These are phyloP conservation scores for Talaromyces sp. DNA, from an alignment of 2,329 filamentous ascomycete genomes.

Conservation along the genomic window DNA sequence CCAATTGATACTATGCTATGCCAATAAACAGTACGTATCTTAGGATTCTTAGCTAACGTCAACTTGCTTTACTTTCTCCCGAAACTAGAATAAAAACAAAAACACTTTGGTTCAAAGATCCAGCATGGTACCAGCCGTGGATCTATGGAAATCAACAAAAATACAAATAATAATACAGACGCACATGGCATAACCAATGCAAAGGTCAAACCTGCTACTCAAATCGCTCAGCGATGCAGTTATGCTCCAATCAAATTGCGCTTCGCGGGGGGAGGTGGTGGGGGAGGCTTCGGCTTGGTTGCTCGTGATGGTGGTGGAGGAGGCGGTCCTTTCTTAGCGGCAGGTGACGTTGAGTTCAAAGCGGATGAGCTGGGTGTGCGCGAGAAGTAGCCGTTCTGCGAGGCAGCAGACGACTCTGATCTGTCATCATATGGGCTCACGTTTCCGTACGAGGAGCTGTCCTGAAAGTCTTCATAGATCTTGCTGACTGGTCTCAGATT, in stretches of 20 bases:
- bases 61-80: background rate
- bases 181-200: background rate
- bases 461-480: constrained; percentile 45
- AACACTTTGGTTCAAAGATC: background rate
- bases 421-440: constrained; percentile 48
- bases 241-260: constrained; percentile 38
- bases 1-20: background rate
- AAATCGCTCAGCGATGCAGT: constrained; percentile 18
- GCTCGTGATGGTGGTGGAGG: constrained; percentile 60
- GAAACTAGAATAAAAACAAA: background rate
- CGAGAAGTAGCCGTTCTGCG: constrained; percentile 50
- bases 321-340: constrained; percentile 52
- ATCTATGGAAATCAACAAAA: constrained; percentile 1
- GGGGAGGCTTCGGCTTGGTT: constrained; percentile 62
- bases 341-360: constrained; percentile 25
- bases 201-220: background rate
- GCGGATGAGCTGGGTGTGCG: constrained; percentile 51
- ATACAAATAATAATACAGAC: constrained; percentile 4
- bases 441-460: constrained; percentile 44
- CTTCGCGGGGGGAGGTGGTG: constrained; percentile 58
- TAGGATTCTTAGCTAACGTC: background rate
- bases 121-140: constrained; percentile 12
- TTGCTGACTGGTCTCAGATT: constrained; percentile 44
- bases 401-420: constrained; percentile 53
- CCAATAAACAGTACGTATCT: background rate